Base-by-base conservation (phyloP, 164 flowering plant genomes). In the Paratinospora sagittata region DNA sequence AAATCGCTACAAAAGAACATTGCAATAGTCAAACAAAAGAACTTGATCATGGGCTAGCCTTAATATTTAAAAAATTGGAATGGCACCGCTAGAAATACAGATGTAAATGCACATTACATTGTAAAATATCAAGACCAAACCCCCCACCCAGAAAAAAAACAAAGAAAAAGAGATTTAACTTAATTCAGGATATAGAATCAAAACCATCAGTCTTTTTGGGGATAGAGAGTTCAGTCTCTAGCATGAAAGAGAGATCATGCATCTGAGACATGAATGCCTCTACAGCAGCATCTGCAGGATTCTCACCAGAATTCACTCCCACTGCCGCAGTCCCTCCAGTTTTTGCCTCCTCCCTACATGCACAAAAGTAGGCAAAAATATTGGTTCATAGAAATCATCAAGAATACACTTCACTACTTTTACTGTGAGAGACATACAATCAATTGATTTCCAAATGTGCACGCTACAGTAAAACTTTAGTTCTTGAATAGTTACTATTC, bases 231-330 rank as follows among this genome's bases (percentile, higher is more conserved):
- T 73, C 67, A 61, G 37, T 65, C 36, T 62, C 78, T 33, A 79
- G 76, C 78, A 79, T 79, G 73, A 73, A 79, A 17, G 81, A 79
- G 70, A 79, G 76, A 63, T 79, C 78, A 26, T 37, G 78, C 74
- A 79, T 75, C 69, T 79, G 69, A 23, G 76, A 73, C 30, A 75
- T 61, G 71, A 79, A 62, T 34, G 63, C 70, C 66, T 75, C 72
- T 24, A 75, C 74, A 49, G 21, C 67, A 39, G 68, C 26, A 63
- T 79, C 68, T 6, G 66, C 64, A 16, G 78, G n/a, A 43, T 47
- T 72, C 62, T 45, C 43, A 19, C 33, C 30, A 2, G 49, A 66
- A 73, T 11, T 39, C 23, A 24, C 64, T 16, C 37, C 77, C 45
- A 1, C 47, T 36, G 9, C 47, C 16, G 70, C 24, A 24, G 34